Evolutionary conservation across 2,329 filamentous ascomycete genomes (phyloP), one percentile per base, ranked within the genome.

Genomic region (Calonectria pseudoturangicola): DNA sequence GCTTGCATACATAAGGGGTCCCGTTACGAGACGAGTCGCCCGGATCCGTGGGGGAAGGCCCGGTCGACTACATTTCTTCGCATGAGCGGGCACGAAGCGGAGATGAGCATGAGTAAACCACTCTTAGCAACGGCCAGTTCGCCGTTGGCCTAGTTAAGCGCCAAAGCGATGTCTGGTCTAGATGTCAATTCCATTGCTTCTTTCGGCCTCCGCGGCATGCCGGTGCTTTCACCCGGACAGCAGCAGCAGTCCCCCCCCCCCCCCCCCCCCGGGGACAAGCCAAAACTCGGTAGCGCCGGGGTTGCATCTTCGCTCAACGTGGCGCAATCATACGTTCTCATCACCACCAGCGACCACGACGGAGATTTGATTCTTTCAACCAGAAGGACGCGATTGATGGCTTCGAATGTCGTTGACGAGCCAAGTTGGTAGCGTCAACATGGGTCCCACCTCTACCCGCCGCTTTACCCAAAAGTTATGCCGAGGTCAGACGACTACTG

Each of bases 391-490:
- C 43, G 43, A n/a, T 45, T 45, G 8, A 45, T 45, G 43, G 18
- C n/a, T 3, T 25, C 8, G n/a, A 10, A 47, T 13, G 45, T 48
- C n/a, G 45, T 48, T 48, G 45, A 48, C n/a, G n/a, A 36, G 45
- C 45, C 45, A 21, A 25, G 45, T 9, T 21, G 4, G 45, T 48
- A 48, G 45, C n/a, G 8, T 48, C 8, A 21, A n/a, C n/a, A 9
- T 25, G 45, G 45, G n/a, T 48, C 45, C 45, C 45, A 48, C 45
- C 45, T 48, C 45, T 48, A 48, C 45, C 45, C 45, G 45, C 21
- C 45, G 45, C 45, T 48, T 25, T 48, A 48, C 45, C 45, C 45
- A 48, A 25, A 48, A 48, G 6, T 21, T 21, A 21, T 25, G 45
- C 45, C 2, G 45, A 48, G n/a, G 21, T 48, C 21, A 21, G 45